Evolutionary conservation across 352 stramenopile genomes (phyloP).

Genomic region (Plasmopara muralis): DNA sequence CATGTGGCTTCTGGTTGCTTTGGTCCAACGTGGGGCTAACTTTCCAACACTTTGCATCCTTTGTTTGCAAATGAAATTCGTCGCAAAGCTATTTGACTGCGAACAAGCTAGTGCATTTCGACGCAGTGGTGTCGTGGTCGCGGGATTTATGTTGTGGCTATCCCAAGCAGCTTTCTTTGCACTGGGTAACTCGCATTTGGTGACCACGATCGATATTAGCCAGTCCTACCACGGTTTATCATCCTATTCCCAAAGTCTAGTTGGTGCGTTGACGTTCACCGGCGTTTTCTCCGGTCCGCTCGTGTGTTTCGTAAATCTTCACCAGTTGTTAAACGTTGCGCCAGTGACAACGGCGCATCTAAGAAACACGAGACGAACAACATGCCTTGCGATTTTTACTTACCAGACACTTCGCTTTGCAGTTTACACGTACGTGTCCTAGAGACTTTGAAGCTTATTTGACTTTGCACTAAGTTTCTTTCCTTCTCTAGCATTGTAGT

Average conservation of each 20-base stretch:
- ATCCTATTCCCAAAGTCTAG: constrained; percentile 76
- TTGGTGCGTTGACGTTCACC: constrained; percentile 66
- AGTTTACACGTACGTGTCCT: constrained; percentile 49
- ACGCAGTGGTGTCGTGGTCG: constrained; percentile 13
- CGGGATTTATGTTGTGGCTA: constrained; percentile 37
- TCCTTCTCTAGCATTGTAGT: constrained; percentile 50
- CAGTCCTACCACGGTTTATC: constrained; percentile 78
- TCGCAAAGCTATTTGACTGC: constrained; percentile 19
- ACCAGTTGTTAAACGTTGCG: constrained; percentile 31
- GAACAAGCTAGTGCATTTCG: constrained; percentile 2
- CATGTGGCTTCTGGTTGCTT: constrained; percentile 49
- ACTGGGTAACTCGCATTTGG: constrained; percentile 83
- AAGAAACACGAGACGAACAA: constrained; percentile 5
- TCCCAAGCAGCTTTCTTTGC: constrained; percentile 75
- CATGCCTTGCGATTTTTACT: constrained; percentile 32
- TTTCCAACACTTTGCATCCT: constrained; percentile 54
- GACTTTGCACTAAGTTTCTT: neutral
- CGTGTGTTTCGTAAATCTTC: constrained; percentile 44
- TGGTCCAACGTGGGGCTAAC: constrained; percentile 57
- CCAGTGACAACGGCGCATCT: neutral
- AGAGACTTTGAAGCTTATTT: neutral
- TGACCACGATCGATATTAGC: constrained; percentile 87
- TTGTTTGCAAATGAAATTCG: constrained; percentile 35
- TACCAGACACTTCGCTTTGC: constrained; percentile 58
- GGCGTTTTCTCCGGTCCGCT: constrained; percentile 71